Evolutionary conservation across 2,329 filamentous ascomycete species (phyloP).

Genomic region (Neofusicoccum umdonicola): DNA sequence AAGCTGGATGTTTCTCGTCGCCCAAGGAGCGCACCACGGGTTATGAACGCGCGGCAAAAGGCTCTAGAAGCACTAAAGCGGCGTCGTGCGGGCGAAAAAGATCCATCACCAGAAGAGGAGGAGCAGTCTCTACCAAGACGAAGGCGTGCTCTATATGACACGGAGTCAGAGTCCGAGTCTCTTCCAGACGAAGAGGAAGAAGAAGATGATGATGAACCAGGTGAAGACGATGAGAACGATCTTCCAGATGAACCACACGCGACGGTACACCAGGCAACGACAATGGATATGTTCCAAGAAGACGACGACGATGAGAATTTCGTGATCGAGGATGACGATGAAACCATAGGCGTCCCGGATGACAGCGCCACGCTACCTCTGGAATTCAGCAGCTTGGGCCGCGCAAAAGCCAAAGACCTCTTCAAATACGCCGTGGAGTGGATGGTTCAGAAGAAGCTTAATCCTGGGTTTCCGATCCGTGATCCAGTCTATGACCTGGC

Average conservation of each 20-base stretch:
- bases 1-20: constrained; percentile 18
- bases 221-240: constrained; percentile 18
- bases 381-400: constrained; percentile 64
- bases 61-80: constrained; percentile 46
- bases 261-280: constrained; percentile 23
- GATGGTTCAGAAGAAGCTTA: constrained; percentile 77
- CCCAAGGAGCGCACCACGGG: constrained; percentile 20
- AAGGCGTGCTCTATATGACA: constrained; percentile 23
- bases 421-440: constrained; percentile 75
- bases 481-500: constrained; percentile 66
- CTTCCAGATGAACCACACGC: background rate
- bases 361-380: constrained; percentile 62
- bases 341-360: constrained; percentile 52
- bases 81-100: constrained; percentile 34
- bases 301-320: constrained; percentile 63
- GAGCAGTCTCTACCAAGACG: constrained; percentile 22
- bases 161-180: constrained; percentile 22
- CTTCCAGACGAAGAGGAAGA: constrained; percentile 20
- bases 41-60: constrained; percentile 38
- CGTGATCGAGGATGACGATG: constrained; percentile 60
- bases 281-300: constrained; percentile 48
- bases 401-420: constrained; percentile 67
- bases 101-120: constrained; percentile 22
- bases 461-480: constrained; percentile 64
- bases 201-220: constrained; percentile 26